Evolutionary conservation across 176 grass and related monocot genomes (phyloP).

Genomic region (Bothriochloa decipiens): DNA sequence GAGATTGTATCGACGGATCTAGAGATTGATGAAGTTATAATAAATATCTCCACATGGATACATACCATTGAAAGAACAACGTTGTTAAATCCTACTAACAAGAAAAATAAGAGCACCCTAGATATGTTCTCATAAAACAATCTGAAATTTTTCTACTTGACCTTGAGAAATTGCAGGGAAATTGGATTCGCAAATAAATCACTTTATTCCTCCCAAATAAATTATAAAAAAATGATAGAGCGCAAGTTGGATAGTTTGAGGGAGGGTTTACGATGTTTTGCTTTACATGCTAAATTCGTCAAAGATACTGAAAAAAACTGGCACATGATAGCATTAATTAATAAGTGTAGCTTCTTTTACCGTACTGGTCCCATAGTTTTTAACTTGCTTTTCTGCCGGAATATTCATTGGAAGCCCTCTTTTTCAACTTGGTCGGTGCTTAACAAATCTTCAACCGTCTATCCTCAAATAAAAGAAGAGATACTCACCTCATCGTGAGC

Average conservation of each 20-base stretch:
- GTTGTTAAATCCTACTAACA: background rate
- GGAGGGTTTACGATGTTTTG: too few relatives aligned
- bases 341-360: background rate
- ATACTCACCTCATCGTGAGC: conserved; percentile 27
- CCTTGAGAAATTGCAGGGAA: background rate
- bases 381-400: conserved; percentile 8
- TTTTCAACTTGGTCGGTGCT: conserved; percentile 49
- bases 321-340: background rate
- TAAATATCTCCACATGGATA: fast-evolving
- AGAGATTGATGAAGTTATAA: fast-evolving
- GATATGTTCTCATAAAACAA: background rate
- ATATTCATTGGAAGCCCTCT: background rate
- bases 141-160: background rate
- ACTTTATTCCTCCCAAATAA: background rate
- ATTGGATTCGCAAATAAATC: background rate
- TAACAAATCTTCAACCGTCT: conserved; percentile 38
- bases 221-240: background rate
- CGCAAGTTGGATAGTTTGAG: background rate
- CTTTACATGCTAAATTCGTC: conserved; percentile 12
- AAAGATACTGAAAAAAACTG: background rate
- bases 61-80: too few relatives aligned
- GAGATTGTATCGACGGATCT: too few relatives aligned
- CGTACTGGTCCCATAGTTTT: background rate
- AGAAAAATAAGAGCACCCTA: background rate
- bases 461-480: conserved; percentile 28